Evolutionary conservation across 108 stramenopile species (phyloP).

Genomic region (Nitzschia palea): DNA sequence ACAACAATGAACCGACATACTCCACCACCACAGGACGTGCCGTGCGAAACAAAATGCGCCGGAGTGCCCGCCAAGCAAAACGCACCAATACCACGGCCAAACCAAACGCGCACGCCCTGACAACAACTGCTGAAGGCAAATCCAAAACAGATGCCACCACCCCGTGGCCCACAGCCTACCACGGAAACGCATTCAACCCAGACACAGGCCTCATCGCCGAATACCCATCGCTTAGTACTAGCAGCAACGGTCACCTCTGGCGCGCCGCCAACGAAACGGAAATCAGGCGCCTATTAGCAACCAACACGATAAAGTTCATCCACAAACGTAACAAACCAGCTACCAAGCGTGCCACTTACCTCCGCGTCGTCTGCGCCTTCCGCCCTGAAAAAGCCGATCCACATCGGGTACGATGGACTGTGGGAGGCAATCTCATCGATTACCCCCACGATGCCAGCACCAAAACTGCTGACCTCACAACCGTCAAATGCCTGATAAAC

Average conservation of each 20-base stretch:
- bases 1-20: too few species aligned
- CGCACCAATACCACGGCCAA: too few species aligned
- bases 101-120: too few species aligned
- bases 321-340: constrained; percentile 9
- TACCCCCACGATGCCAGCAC: constrained; percentile 33
- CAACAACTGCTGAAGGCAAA: too few species aligned
- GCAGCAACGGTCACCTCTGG: constrained; percentile 15
- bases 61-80: too few species aligned
- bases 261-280: constrained; percentile 15
- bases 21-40: too few species aligned
- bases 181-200: constrained; percentile 26
- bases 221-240: constrained; percentile 15
- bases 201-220: constrained; percentile 7
- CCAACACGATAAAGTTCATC: background rate
- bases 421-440: constrained; percentile 40
- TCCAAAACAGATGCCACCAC: too few species aligned
- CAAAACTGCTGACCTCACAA: constrained; percentile 35
- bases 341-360: constrained; percentile 28
- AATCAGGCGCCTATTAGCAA: constrained; percentile 29
- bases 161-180: too few species aligned
- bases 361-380: too few species aligned
- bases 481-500: constrained; percentile 51
- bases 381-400: constrained; percentile 33
- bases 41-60: too few species aligned
- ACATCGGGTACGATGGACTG: constrained; percentile 28